Percentiles rank a stretch among this genome's conserved stretches.
These are phyloP conservation scores for Rhodotorula paludigena DNA, from an alignment of 768 basidiomycete genomes.

Conservation along the genomic window DNA sequence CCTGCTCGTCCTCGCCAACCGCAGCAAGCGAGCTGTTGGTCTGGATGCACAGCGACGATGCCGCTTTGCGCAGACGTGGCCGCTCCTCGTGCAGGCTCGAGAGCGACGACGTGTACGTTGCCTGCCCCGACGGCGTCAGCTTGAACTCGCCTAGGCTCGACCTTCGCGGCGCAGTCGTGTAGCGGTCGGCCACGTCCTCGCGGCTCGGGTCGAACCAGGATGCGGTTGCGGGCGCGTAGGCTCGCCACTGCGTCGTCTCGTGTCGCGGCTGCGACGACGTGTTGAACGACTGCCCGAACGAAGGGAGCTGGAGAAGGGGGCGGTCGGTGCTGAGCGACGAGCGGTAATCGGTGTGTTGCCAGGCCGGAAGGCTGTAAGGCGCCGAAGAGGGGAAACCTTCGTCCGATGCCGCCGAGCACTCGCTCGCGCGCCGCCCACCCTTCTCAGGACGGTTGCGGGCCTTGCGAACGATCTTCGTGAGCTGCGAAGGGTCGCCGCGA, in stretches of 20 bases:
- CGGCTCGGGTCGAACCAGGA: slow-evolving; percentile 15
- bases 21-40: background rate
- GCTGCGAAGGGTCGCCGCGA: slow-evolving; percentile 22
- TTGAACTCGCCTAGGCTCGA: slow-evolving; percentile 5
- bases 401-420: background rate
- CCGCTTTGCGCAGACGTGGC: background rate
- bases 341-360: slow-evolving; percentile 1
- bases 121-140: background rate
- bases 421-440: background rate
- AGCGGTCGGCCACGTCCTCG: background rate
- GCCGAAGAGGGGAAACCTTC: background rate
- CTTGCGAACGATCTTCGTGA: slow-evolving; percentile 27
- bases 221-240: slow-evolving; percentile 15
- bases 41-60: background rate
- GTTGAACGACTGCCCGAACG: slow-evolving; percentile 4
- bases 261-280: background rate
- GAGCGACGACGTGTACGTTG: background rate
- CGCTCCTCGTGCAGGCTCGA: background rate
- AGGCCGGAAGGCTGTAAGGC: background rate
- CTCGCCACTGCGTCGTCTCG: slow-evolving; percentile 16
- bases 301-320: background rate
- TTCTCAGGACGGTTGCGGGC: slow-evolving; percentile 12
- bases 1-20: background rate
- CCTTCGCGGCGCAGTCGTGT: slow-evolving; percentile 3
- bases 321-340: background rate